Conservation (phyloP, 768 basidiomycete species). For the Leucocoprinus leucothites region DNA sequence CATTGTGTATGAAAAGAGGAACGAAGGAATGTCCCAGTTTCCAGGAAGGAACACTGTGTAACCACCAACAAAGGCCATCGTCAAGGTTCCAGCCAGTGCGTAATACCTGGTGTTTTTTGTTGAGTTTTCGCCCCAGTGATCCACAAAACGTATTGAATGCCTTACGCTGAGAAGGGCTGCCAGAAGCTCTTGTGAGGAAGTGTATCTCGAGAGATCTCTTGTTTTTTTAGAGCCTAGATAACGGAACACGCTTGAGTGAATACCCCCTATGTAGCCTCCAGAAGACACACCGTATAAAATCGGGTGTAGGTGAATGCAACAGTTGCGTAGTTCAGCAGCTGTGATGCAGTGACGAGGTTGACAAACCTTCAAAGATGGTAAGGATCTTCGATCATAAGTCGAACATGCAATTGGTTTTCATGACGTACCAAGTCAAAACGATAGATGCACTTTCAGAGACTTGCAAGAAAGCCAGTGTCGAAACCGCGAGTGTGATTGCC, state of each 20-base stretch:
- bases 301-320: constrained; percentile 47
- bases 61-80: constrained; percentile 47
- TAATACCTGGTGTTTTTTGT: constrained; percentile 39
- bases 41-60: constrained; percentile 53
- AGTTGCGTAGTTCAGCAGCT: constrained; percentile 45
- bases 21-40: constrained; percentile 42
- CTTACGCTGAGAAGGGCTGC: constrained; percentile 51
- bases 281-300: constrained; percentile 37
- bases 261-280: not conserved
- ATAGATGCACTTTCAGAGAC: constrained; percentile 45
- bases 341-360: constrained; percentile 47
- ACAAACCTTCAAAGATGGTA: constrained; percentile 33
- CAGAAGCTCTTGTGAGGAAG: constrained; percentile 44
- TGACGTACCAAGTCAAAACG: constrained; percentile 42
- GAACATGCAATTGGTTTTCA: not conserved
- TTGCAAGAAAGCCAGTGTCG: constrained; percentile 44
- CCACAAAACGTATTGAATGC: too few relatives aligned
- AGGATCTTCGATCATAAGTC: not conserved
- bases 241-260: not conserved
- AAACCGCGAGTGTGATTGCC: constrained; percentile 34
- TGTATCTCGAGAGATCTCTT: constrained; percentile 40
- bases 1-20: constrained; percentile 50
- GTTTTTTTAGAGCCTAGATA: constrained; percentile 38
- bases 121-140: too few relatives aligned
- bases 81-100: constrained; percentile 37